phyloP scores from a whole-genome alignment of 1,284 basidiomycete species.

The Boletus calvinii region DNA sequence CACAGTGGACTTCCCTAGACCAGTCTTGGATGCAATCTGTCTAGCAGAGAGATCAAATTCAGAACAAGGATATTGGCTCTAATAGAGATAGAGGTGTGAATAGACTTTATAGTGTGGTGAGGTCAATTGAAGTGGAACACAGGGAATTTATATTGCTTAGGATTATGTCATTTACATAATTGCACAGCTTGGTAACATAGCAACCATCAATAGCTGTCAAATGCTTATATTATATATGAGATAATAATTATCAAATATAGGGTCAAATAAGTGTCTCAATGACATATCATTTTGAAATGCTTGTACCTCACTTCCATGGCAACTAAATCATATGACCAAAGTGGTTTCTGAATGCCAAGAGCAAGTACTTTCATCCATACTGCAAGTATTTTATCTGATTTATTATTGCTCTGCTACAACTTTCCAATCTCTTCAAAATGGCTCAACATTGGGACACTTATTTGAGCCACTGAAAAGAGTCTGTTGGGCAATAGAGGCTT shows the following conservation, averaged over 20 bases:
- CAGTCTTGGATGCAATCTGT: constrained; percentile 1
- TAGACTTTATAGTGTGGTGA: too few species aligned
- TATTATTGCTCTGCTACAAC: not conserved
- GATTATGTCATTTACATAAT: too few species aligned
- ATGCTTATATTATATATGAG: too few species aligned
- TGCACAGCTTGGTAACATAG: too few species aligned
- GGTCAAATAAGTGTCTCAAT: not conserved
- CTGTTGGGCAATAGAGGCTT: not conserved
- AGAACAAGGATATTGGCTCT: constrained; percentile 5
- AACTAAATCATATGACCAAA: too few species aligned
- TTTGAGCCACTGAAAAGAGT: too few species aligned
- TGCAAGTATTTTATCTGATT: not conserved
- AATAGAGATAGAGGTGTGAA: not conserved
- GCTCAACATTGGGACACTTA: too few species aligned
- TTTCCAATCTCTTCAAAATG: not conserved
- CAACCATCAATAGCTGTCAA: too few species aligned
- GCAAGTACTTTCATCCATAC: not conserved
- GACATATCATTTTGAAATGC: not conserved
- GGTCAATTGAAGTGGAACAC: too few species aligned
- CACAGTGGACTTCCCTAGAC: too few species aligned
- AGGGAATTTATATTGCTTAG: too few species aligned
- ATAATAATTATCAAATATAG: too few species aligned
- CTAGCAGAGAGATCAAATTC: constrained; percentile 1
- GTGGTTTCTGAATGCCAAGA: not conserved
- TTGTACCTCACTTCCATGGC: not conserved